phyloP scores from a whole-genome alignment of 768 basidiomycete genomes.

The Podaxis pistillaris region DNA sequence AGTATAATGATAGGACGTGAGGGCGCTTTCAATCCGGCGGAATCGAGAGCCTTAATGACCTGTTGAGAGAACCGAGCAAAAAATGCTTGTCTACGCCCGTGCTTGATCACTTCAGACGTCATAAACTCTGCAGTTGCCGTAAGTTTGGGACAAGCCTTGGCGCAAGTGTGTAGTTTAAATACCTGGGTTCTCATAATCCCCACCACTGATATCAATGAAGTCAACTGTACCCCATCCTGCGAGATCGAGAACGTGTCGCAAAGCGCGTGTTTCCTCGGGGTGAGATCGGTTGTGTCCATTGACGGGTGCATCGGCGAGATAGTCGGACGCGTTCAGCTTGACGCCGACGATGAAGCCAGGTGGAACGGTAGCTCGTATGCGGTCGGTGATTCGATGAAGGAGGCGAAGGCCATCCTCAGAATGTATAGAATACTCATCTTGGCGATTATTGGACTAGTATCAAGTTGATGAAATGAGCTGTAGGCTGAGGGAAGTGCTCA shows the following conservation, averaged over 20 bases:
- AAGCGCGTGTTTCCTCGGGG: constrained; percentile 41
- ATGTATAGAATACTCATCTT: constrained; percentile 55
- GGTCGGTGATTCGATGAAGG: constrained; percentile 50
- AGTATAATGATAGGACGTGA: constrained; percentile 65
- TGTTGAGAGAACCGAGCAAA: constrained; percentile 67
- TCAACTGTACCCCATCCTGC: constrained; percentile 68
- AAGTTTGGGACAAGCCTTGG: not conserved
- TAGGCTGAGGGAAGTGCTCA: constrained; percentile 20
- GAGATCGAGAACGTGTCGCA: constrained; percentile 60
- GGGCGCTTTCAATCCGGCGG: constrained; percentile 16
- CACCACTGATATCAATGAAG: constrained; percentile 87
- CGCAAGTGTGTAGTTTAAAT: not conserved
- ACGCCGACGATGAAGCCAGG: constrained; percentile 68
- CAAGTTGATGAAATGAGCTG: not conserved
- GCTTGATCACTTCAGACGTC: constrained; percentile 19
- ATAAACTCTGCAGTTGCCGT: constrained; percentile 42
- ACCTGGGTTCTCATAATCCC: constrained; percentile 82
- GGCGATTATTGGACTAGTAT: constrained; percentile 41
- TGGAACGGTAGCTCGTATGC: constrained; percentile 55
- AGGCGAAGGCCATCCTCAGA: constrained; percentile 50
- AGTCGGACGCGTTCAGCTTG: constrained; percentile 82
- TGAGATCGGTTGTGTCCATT: constrained; percentile 13
- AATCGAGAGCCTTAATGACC: constrained; percentile 46
- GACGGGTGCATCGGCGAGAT: constrained; percentile 34
- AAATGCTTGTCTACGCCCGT: constrained; percentile 61